A percentile compares a stretch with the other conserved stretches of the same genome.
Evolutionary conservation across 1,139 yeast species (phyloP).

Genomic region (Suhomyces bolitotheri): DNA sequence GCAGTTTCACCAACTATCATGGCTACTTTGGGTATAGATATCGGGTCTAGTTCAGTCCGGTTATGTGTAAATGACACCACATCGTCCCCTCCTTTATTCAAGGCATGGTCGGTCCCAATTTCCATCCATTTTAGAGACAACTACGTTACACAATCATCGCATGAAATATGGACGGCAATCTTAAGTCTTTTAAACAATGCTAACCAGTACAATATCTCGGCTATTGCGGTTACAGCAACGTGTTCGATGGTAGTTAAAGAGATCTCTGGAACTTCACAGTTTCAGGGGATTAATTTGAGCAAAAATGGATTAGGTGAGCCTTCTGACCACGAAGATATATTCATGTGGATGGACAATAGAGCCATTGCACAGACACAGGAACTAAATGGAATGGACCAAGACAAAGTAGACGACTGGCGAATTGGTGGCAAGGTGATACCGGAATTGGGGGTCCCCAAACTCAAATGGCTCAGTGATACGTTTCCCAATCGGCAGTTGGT

Average conservation of each 20-base stretch:
- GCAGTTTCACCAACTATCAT: background rate
- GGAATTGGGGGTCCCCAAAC: constrained; percentile 59
- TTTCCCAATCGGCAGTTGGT: constrained; percentile 24
- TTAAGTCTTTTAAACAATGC: constrained; percentile 3
- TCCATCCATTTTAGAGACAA: constrained; percentile 17
- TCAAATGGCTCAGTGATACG: constrained; percentile 37
- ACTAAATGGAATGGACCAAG: constrained; percentile 27
- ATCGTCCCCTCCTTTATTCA: background rate
- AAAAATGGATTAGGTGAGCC: constrained; percentile 1
- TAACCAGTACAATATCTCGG: constrained; percentile 1
- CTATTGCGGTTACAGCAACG: constrained; percentile 46
- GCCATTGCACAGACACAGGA: constrained; percentile 32
- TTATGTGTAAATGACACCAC: constrained; percentile 21
- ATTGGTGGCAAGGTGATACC: constrained; percentile 53
- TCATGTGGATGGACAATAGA: constrained; percentile 64
- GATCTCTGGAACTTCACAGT: constrained; percentile 16
- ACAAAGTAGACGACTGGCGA: constrained; percentile 4
- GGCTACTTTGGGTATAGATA: constrained; percentile 47
- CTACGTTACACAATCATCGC: constrained; percentile 43
- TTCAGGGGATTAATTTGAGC: constrained; percentile 1
- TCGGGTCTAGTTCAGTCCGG: constrained; percentile 56
- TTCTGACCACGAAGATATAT: constrained; percentile 36
- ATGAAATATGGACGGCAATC: constrained; percentile 29
- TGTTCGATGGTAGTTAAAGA: constrained; percentile 52
- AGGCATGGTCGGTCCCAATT: constrained; percentile 16